Conservation (phyloP, 2,329 filamentous ascomycete species). For the Eutypella sp. region DNA sequence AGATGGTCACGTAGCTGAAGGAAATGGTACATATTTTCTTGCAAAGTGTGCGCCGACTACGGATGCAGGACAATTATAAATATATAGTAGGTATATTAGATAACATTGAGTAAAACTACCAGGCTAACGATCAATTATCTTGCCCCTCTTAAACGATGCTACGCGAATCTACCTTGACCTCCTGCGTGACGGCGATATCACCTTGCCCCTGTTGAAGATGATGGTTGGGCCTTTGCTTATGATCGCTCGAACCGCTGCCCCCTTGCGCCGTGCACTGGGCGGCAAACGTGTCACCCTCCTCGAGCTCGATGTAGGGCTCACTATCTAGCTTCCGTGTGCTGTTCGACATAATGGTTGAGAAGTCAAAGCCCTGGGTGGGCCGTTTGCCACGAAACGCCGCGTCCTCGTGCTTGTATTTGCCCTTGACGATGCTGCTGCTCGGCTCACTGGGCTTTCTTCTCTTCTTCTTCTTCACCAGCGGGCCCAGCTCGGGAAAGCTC, state of each 20-base stretch:
- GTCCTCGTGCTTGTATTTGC: background rate
- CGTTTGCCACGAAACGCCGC: background rate
- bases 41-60: too few species aligned
- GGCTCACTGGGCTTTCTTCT: background rate
- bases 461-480: slow-evolving; percentile 4
- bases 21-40: too few species aligned
- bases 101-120: background rate
- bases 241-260: background rate
- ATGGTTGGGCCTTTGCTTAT: background rate
- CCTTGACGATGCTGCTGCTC: slow-evolving; percentile 2
- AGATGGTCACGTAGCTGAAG: too few species aligned
- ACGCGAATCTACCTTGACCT: slow-evolving; percentile 3
- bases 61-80: too few species aligned
- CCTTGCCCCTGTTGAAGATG: background rate
- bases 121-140: background rate
- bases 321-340: background rate
- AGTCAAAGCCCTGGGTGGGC: background rate
- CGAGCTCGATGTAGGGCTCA: slow-evolving; percentile 4
- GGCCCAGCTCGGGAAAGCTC: slow-evolving; percentile 12
- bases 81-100: background rate
- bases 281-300: background rate
- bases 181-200: slow-evolving; percentile 2
- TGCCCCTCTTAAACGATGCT: background rate
- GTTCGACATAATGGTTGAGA: slow-evolving; percentile 2
- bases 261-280: too few species aligned